These are phyloP conservation scores for Asterophora parasitica DNA, from an alignment of 768 basidiomycete species.

Conservation along the genomic window DNA sequence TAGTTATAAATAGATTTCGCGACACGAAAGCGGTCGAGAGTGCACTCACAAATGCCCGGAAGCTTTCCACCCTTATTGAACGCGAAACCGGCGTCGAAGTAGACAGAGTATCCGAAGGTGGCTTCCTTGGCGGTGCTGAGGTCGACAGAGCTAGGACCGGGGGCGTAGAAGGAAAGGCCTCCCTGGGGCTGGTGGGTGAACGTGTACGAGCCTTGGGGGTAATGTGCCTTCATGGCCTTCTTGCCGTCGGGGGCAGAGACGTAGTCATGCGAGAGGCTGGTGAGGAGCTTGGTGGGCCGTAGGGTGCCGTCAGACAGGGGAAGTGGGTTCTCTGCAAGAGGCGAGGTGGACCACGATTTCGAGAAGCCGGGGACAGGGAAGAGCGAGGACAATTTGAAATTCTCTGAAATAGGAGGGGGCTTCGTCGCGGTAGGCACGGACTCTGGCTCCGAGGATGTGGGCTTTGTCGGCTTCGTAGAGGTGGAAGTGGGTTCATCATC, in stretches of 20 bases:
- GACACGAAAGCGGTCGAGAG: too few species aligned
- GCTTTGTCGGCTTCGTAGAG: slow-evolving; percentile 3
- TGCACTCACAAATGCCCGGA: slow-evolving; percentile 61
- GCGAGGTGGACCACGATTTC: slow-evolving; percentile 45
- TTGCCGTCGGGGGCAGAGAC: slow-evolving; percentile 46
- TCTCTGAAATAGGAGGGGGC: neutral
- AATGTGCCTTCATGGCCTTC: slow-evolving; percentile 46
- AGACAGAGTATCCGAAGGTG: slow-evolving; percentile 58
- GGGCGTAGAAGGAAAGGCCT: slow-evolving; percentile 70
- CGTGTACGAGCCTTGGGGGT: slow-evolving; percentile 54
- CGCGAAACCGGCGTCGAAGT: slow-evolving; percentile 58
- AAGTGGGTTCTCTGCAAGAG: slow-evolving; percentile 28
- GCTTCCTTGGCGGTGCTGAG: slow-evolving; percentile 61
- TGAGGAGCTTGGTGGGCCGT: slow-evolving; percentile 34
- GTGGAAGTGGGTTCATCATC: slow-evolving; percentile 2
- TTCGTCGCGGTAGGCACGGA: slow-evolving; percentile 11
- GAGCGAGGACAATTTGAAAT: slow-evolving; percentile 25
- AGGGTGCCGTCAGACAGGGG: slow-evolving; percentile 43
- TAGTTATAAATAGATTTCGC: slow-evolving; percentile 5
- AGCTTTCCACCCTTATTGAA: slow-evolving; percentile 69
- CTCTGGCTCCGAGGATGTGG: slow-evolving; percentile 4
- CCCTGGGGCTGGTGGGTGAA: slow-evolving; percentile 42
- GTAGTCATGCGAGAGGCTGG: slow-evolving; percentile 35
- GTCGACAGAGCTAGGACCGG: slow-evolving; percentile 48
- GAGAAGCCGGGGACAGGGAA: slow-evolving; percentile 35